These are phyloP conservation scores for Trypanosomatidae sp. DNA, from an alignment of 208 protist species.

Conservation along the genomic window DNA sequence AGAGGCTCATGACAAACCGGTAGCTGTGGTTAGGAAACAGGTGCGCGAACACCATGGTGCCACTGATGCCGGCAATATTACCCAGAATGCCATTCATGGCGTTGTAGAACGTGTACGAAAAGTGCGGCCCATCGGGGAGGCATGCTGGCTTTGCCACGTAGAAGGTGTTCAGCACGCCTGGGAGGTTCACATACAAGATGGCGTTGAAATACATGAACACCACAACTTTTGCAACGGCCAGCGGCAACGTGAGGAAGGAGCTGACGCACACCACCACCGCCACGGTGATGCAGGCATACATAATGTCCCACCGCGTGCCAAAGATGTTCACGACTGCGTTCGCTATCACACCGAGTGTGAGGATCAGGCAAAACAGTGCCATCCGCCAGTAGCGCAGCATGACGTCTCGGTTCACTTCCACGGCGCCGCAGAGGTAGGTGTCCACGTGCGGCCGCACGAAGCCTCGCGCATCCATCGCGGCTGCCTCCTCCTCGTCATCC, in stretches of 20 bases:
- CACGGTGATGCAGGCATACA: slow-evolving; percentile 32
- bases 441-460: slow-evolving; percentile 29
- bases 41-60: slow-evolving; percentile 48
- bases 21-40: slow-evolving; percentile 54
- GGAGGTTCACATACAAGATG: slow-evolving; percentile 51
- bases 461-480: slow-evolving; percentile 3
- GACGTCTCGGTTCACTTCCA: slow-evolving; percentile 33
- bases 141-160: slow-evolving; percentile 48
- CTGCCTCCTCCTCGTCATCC: not conserved
- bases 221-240: slow-evolving; percentile 35
- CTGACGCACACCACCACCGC: slow-evolving; percentile 14
- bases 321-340: slow-evolving; percentile 34
- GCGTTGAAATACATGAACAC: slow-evolving; percentile 34
- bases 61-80: slow-evolving; percentile 45
- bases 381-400: slow-evolving; percentile 34
- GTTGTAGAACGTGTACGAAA: slow-evolving; percentile 65
- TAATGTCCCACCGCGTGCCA: slow-evolving; percentile 27
- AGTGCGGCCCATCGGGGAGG: slow-evolving; percentile 64
- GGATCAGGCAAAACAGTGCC: slow-evolving; percentile 33
- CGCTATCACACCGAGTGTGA: slow-evolving; percentile 31
- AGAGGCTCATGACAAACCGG: slow-evolving; percentile 51
- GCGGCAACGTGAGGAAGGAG: slow-evolving; percentile 36
- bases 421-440: slow-evolving; percentile 19
- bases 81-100: slow-evolving; percentile 45
- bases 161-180: slow-evolving; percentile 61